Base-by-base conservation (phyloP, 1,284 basidiomycete species). In the Lignosus rhinocerotis region DNA sequence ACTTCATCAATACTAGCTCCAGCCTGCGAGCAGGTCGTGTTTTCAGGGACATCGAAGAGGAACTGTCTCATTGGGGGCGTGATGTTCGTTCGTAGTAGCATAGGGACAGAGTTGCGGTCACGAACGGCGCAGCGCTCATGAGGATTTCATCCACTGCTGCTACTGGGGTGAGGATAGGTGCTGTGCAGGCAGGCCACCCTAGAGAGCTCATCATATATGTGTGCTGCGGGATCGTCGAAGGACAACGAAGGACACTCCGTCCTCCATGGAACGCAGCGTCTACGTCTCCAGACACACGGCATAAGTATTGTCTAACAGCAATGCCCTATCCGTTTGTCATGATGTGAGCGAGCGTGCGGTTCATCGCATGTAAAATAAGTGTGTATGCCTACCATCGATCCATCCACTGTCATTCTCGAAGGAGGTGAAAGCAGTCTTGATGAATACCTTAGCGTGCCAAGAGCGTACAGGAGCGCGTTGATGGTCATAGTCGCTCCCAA, bases 151-250 rank as follows among this genome's bases (percentile, higher is more conserved):
- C 88, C 2, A 89, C 87, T 3, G 74, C 78, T 7, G 75, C 77
- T 6, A 87, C 85, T 31, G 84, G 82, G 11, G 83, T 73, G 32
- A 91, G 76, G 67, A 93, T 92, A 2, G 92, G 91, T 1, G 89
- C 87, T 19, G 85, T 84, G 47, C 77, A 75, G 12, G 82, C 80
- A 2, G 89, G n/a, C n/a, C 90, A 41, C 84, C 84, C 2, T n/a
- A n/a, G 86, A 72, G 0, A 84, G 81, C 70, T 92, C 89, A 73
- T 91, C 89, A 14, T 85, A 82, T 46, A 91, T 86, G 65, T 90
- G 89, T 17, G 86, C 87, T 3, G 88, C 87, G 42, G 87, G 88
- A 67, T 91, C 89, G 63, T 88, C 87, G 67, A 32, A 12, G 16
- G 3, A 5, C 36, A 10, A n/a, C n/a, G n/a, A n/a, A n/a, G n/a